Evolutionary conservation across 1,284 basidiomycete species (phyloP), one percentile per base, ranked within the genome.

Genomic region (Papiliotrema nemorosa): DNA sequence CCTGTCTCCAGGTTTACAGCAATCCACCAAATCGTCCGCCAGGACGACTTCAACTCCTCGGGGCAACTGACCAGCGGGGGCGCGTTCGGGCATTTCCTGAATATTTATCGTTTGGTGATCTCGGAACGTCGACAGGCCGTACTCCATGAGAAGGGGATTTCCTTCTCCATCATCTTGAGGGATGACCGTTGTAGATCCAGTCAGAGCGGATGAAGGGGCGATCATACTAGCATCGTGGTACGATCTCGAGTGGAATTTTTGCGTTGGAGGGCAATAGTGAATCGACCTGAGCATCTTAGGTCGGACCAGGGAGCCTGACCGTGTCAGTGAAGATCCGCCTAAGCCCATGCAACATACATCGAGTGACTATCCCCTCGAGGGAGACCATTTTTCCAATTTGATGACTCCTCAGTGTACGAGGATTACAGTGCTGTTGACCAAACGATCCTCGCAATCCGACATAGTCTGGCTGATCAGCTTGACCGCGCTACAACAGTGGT

Each of bases 41-140:
- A 98, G 78, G 37, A 97, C 90, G 44, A 98, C 87, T 69, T 98
- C 96, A 38, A 93, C 89, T 65, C 90, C 92, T 36, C 96, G 82
- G 37, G 96, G 96, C 39, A 99, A 79, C 74, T 98, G 94, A 25
- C 96, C 96, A 20, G 96, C 87, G 18, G 96, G 96, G 7, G 96
- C 93, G 14, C 94, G 84, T 76, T 99, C 96, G 1, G 96, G 96
- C 94, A 98, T 98, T 72, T 99, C 96, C 75, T 99, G 96, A 57
- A 99, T 97, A 68, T 86, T 91, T 68, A 98, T 90, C 59, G 90
- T 85, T 76, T 99, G 96, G 76, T 97, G 90, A 76, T 99, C 96
- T 52, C 90, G 82, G 79, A 96, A 99, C 5, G 87, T 84, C 66
- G 88, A 91, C 57, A 87, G 80, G 12, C 96, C 96, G 69, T 86